Evolutionary conservation across 495 filamentous ascomycete species (phyloP).

Genomic region (Neurospora sp.): DNA sequence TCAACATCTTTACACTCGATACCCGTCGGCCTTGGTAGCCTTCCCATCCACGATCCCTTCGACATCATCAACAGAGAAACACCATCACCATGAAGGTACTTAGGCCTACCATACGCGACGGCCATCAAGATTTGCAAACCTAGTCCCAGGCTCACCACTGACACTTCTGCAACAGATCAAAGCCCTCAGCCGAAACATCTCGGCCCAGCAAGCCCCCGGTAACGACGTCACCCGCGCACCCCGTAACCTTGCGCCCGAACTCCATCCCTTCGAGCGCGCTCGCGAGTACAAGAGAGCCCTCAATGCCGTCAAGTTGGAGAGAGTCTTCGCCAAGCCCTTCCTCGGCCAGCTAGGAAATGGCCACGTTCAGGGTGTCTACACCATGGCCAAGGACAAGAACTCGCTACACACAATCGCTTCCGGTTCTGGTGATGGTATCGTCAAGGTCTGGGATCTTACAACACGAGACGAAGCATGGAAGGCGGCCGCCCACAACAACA

Average conservation of each 20-base stretch:
- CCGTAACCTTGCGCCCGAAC: constrained; percentile 82
- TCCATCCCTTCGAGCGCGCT: constrained; percentile 91
- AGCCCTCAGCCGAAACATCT: constrained; percentile 68
- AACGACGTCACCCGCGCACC: constrained; percentile 44
- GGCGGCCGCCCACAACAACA: constrained; percentile 64
- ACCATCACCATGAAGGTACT: constrained; percentile 35
- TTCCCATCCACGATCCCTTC: background rate
- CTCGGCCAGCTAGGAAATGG: constrained; percentile 77
- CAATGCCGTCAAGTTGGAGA: constrained; percentile 88
- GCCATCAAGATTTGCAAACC: background rate
- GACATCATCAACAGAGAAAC: background rate
- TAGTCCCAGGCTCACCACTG: background rate
- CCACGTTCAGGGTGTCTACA: constrained; percentile 87
- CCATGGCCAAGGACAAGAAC: constrained; percentile 58
- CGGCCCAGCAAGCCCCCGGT: constrained; percentile 71
- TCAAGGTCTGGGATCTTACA: constrained; percentile 90
- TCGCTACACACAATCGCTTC: constrained; percentile 63
- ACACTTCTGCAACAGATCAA: constrained; percentile 54
- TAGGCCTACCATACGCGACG: background rate
- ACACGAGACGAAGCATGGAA: constrained; percentile 72
- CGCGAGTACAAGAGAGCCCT: constrained; percentile 59
- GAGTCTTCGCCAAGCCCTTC: constrained; percentile 94
- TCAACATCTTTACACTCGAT: background rate
- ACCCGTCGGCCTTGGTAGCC: background rate
- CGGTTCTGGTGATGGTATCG: constrained; percentile 73